Evolutionary conservation across 2,329 filamentous ascomycete species (phyloP), one percentile per base, ranked within the genome.

Genomic region (Calonectria henricotiae): DNA sequence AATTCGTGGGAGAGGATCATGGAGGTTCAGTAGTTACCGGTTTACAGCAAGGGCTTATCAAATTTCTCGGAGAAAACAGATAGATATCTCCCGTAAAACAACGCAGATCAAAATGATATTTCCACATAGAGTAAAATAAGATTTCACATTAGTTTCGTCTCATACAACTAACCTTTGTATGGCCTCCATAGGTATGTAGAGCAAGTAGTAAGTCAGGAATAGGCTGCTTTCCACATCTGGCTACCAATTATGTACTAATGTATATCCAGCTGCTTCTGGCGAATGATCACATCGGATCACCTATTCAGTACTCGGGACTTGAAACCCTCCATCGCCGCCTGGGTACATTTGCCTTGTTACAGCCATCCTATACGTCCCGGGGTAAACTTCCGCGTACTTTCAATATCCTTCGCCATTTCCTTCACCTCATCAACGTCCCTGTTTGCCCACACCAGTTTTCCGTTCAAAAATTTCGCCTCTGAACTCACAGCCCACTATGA

Each of bases 361-460:
- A 20, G 51, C 51, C 51, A 58, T 37, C 51, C 51, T 3, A 39
- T 58, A 6, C 39, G 51, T 13, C 51, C 51, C 0, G 39, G 51
- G 11, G 5, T 58, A 17, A 58, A 58, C 13, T 39, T 58, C 9
- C 37, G 37, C 4, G 51, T 58, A 2, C 11, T 9, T 25, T 55
- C 51, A 27, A 55, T 44, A 0, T 58, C 39, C 8, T 27, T 32
- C 27, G 44, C 43, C 44, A 39, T 63, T n/a, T 44, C 44, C 5
- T 60, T 66, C 27, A 66, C 17, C 11, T 60, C 63, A 20, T 60
- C 41, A 8, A 66, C 41, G 12, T 66, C 63, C 63, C 63, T 60
- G 9, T 66, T 58, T 8, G 63, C 51, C 63, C 63, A 66, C 13
- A 66, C 47, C 6, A 66, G 46, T 9, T 58, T 58, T 20, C 63